Conservation (phyloP, 1,284 basidiomycete species). For the Neotropicomus parvogracilis region DNA sequence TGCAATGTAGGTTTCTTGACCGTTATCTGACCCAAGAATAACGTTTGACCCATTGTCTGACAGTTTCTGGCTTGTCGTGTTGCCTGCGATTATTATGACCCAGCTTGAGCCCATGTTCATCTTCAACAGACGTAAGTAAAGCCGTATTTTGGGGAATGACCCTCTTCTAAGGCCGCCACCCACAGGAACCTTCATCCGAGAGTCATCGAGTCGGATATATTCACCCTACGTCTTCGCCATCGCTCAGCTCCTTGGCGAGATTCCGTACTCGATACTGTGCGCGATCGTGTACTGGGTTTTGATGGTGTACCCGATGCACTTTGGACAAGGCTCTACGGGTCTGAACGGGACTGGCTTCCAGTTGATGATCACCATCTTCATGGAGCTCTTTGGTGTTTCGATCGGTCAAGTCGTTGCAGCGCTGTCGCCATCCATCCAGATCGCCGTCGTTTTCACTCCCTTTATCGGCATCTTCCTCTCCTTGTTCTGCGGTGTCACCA, state of each 20-base stretch:
- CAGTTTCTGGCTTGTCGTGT: constrained; percentile 66
- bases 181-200: constrained; percentile 60
- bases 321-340: constrained; percentile 61
- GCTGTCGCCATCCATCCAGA: constrained; percentile 69
- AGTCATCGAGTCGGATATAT: constrained; percentile 74
- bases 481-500: constrained; percentile 79
- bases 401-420: constrained; percentile 76
- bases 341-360: constrained; percentile 71
- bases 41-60: constrained; percentile 1
- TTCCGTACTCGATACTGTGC: constrained; percentile 75
- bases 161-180: not conserved
- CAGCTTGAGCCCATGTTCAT: constrained; percentile 89
- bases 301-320: constrained; percentile 74
- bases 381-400: constrained; percentile 74
- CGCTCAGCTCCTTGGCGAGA: constrained; percentile 78
- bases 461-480: constrained; percentile 67
- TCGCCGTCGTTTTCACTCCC: constrained; percentile 80
- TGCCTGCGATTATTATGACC: constrained; percentile 75
- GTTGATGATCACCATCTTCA: constrained; percentile 66
- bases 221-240: constrained; percentile 81
- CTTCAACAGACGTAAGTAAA: constrained; percentile 58
- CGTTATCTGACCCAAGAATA: not conserved
- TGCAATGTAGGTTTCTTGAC: constrained; percentile 49
- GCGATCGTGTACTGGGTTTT: constrained; percentile 75
- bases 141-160: not conserved